Evolutionary conservation across 129 eudicot genomes (phyloP).

Genomic region (Glebionis coronaria): DNA sequence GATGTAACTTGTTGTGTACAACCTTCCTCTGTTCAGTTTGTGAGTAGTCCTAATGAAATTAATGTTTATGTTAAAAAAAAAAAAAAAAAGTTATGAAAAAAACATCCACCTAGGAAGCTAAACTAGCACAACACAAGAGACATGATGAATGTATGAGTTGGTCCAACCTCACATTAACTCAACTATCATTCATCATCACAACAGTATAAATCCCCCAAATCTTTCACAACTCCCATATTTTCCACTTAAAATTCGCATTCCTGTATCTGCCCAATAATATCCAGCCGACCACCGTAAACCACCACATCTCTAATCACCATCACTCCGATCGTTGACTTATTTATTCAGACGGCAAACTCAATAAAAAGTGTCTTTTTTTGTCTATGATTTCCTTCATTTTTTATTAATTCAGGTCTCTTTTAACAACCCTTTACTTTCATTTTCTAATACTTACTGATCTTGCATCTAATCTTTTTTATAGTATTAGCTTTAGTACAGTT

Average conservation of each 20-base stretch:
- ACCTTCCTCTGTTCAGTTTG: too few relatives aligned
- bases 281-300: neutral
- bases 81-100: too few relatives aligned
- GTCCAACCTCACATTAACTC: too few relatives aligned
- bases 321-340: constrained; percentile 2
- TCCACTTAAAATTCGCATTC: neutral
- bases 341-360: neutral
- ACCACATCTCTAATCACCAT: neutral
- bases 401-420: constrained; percentile 21
- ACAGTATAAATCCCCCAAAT: neutral
- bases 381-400: constrained; percentile 24
- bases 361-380: neutral
- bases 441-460: too few relatives aligned
- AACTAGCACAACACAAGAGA: too few relatives aligned
- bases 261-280: neutral
- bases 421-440: too few relatives aligned
- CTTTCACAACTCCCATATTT: neutral
- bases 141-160: too few relatives aligned
- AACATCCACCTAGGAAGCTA: too few relatives aligned
- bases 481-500: too few relatives aligned
- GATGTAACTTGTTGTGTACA: too few relatives aligned
- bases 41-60: too few relatives aligned
- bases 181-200: neutral
- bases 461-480: constrained; percentile 8
- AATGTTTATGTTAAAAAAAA: too few relatives aligned